These are phyloP conservation scores for Drosera capensis DNA, from an alignment of 148 eudicot genomes.

Conservation along the genomic window DNA sequence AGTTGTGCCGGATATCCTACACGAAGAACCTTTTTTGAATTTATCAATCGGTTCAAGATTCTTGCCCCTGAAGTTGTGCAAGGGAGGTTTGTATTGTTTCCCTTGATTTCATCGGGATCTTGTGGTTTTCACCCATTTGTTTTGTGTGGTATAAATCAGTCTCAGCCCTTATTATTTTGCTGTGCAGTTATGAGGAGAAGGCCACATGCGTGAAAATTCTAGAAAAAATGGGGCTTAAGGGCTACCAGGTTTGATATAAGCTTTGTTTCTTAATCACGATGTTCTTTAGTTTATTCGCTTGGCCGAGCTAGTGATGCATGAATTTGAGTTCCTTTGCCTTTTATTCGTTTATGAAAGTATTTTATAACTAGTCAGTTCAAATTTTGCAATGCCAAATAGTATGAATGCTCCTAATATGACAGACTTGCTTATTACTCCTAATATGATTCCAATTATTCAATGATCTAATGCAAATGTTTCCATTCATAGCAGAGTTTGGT, in stretches of 20 bases:
- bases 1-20: conserved; percentile 98
- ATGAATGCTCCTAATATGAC: too few relatives aligned
- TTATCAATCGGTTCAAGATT: conserved; percentile 61
- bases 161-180: conserved; percentile 9
- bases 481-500: too few relatives aligned
- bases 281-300: not conserved
- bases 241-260: conserved; percentile 53
- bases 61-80: conserved; percentile 68
- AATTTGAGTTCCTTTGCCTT: too few relatives aligned
- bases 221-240: conserved; percentile 68
- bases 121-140: conserved; percentile 8
- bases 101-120: conserved; percentile 1
- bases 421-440: too few relatives aligned
- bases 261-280: not conserved
- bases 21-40: conserved; percentile 69
- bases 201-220: conserved; percentile 61
- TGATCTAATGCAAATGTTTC: too few relatives aligned
- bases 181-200: conserved; percentile 52
- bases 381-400: too few relatives aligned
- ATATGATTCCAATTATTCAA: too few relatives aligned
- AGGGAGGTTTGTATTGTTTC: conserved; percentile 50
- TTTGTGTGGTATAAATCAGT: conserved; percentile 2
- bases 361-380: too few relatives aligned
- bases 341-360: too few relatives aligned
- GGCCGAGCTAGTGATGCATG: too few relatives aligned